Percentiles rank a stretch among this genome's conserved stretches.
Conservation (phyloP, 257 asterid species). For the Oldenlandia corymbosa region DNA sequence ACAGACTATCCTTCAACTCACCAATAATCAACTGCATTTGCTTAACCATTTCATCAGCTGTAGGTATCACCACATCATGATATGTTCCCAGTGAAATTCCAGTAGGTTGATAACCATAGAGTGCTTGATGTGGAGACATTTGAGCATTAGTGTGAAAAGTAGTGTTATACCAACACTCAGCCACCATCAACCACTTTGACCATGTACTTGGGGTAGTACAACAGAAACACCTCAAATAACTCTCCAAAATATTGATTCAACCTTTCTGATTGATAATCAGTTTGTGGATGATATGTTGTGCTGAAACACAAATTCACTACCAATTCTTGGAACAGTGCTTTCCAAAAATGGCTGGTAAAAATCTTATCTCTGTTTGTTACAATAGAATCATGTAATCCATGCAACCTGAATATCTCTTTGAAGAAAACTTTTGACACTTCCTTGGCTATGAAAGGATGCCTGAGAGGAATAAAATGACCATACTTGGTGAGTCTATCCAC, state of each 20-base stretch:
- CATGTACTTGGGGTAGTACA: background rate
- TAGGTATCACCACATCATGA: background rate
- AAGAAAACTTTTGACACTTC: background rate
- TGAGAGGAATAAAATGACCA: background rate
- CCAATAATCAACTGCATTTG: too few relatives aligned
- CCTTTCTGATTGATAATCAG: background rate
- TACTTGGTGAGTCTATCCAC: background rate
- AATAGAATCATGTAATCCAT: background rate
- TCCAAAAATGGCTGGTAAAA: slow-evolving; percentile 1
- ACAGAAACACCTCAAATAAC: background rate
- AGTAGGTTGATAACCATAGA: too few relatives aligned
- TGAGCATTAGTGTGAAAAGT: background rate
- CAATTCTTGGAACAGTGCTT: background rate
- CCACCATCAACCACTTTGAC: background rate
- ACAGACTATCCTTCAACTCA: too few relatives aligned
- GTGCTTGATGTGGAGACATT: too few relatives aligned
- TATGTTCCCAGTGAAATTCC: background rate
- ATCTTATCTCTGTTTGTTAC: background rate
- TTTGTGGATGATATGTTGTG: slow-evolving; percentile 3
- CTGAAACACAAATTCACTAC: background rate
- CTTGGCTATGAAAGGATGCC: background rate
- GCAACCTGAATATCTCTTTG: background rate
- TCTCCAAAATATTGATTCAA: background rate
- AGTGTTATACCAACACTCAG: background rate
- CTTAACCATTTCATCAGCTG: too few relatives aligned